phyloP scores from a whole-genome alignment of 192 early-diverging fungal species.

The Coemansia guatemalensis region DNA sequence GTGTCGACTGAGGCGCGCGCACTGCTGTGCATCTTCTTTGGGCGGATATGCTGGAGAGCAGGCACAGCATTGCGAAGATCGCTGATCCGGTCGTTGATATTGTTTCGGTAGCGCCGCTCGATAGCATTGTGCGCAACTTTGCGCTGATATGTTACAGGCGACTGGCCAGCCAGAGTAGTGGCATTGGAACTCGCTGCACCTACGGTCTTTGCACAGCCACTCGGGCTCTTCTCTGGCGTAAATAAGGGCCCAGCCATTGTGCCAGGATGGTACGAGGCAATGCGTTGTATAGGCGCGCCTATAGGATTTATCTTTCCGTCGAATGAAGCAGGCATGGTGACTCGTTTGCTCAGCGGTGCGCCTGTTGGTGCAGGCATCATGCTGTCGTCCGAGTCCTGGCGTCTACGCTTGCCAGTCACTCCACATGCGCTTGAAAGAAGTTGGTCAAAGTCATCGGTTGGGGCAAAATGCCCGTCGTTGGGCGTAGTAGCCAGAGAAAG shows the following conservation, averaged over 20 bases:
- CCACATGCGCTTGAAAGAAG: background rate
- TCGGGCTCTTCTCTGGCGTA: slow-evolving; percentile 10
- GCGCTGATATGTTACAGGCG: slow-evolving; percentile 60
- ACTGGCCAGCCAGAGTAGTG: background rate
- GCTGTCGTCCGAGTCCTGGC: slow-evolving; percentile 9
- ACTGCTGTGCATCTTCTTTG: slow-evolving; percentile 45
- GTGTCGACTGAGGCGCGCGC: slow-evolving; percentile 50
- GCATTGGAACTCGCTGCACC: background rate
- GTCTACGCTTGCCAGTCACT: slow-evolving; percentile 33
- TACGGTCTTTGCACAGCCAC: slow-evolving; percentile 16
- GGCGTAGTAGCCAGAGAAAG: background rate
- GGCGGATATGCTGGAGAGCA: slow-evolving; percentile 60
- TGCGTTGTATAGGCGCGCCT: slow-evolving; percentile 34
- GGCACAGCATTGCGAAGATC: slow-evolving; percentile 87
- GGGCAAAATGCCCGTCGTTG: background rate
- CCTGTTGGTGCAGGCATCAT: slow-evolving; percentile 19
- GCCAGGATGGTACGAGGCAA: slow-evolving; percentile 39
- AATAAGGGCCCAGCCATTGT: background rate
- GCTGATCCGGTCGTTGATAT: slow-evolving; percentile 93
- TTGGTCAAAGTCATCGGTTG: background rate
- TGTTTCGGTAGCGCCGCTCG: slow-evolving; percentile 92
- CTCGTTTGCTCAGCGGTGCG: slow-evolving; percentile 41
- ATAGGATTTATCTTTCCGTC: slow-evolving; percentile 4
- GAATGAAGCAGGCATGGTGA: slow-evolving; percentile 43
- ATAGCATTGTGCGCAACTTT: slow-evolving; percentile 96